Percentiles rank a stretch among this genome's conserved stretches.
phyloP scores from a whole-genome alignment of 257 asterid genomes.

The Solanum chmielewskii region DNA sequence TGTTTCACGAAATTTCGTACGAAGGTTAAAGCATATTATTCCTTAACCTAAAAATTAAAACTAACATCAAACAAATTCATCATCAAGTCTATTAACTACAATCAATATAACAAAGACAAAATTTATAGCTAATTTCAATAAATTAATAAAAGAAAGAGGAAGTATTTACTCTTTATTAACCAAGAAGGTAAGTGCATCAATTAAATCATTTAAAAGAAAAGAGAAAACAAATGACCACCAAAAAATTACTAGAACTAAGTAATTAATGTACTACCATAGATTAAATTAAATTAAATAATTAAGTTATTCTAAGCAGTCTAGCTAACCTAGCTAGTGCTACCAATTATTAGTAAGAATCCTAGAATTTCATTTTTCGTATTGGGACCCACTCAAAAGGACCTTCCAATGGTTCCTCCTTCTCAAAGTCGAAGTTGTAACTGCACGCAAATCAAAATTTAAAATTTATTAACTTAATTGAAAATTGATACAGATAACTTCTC shows the following conservation, averaged over 20 bases:
- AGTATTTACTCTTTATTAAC: neutral
- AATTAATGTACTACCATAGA: neutral
- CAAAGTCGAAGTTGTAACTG: constrained; percentile 25
- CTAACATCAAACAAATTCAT: neutral
- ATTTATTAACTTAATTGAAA: neutral
- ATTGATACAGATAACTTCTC: neutral
- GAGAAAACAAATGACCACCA: neutral
- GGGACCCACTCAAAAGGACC: constrained; percentile 20
- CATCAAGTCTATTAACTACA: neutral
- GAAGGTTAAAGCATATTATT: too few relatives aligned
- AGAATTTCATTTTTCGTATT: neutral
- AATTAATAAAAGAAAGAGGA: neutral
- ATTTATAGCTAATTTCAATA: neutral
- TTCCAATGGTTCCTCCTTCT: constrained; percentile 18
- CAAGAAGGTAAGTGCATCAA: neutral
- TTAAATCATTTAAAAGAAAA: neutral
- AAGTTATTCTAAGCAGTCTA: neutral
- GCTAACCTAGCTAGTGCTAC: neutral
- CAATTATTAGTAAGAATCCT: neutral
- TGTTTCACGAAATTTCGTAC: too few relatives aligned
- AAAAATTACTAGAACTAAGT: neutral
- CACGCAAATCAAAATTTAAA: neutral
- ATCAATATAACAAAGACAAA: neutral
- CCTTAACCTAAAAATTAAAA: too few relatives aligned
- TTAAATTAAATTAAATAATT: neutral